Conservation (phyloP, 306 rosid genomes). For the Biancaea sappan region DNA sequence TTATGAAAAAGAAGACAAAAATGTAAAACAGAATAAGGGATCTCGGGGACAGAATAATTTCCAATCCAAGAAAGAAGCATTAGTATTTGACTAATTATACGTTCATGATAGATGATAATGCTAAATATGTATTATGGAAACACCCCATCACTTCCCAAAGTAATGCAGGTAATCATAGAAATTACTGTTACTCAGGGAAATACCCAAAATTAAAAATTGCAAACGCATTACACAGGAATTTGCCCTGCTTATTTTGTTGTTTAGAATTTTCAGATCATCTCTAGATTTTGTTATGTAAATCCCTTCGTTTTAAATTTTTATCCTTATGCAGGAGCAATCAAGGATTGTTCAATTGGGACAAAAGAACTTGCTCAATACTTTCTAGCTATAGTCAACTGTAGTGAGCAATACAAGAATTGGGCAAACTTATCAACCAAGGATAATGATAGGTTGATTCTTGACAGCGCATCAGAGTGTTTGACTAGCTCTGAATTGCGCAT, state of each 20-base stretch:
- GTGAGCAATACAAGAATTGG: slow-evolving; percentile 50
- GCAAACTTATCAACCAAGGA: slow-evolving; percentile 30
- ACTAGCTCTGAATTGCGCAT: slow-evolving; percentile 32
- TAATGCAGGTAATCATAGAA: neutral
- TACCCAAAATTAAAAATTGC: neutral
- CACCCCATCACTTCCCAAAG: neutral
- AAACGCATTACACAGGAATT: slow-evolving; percentile 5
- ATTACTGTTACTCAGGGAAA: neutral
- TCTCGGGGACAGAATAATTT: slow-evolving; percentile 7
- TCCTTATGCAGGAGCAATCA: slow-evolving; percentile 61
- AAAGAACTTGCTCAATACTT: slow-evolving; percentile 57
- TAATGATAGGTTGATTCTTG: slow-evolving; percentile 14
- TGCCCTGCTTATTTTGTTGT: slow-evolving; percentile 10
- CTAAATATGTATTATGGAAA: neutral
- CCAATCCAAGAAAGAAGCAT: neutral
- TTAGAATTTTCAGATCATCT: slow-evolving; percentile 19
- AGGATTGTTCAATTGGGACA: slow-evolving; percentile 49
- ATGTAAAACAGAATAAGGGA: neutral
- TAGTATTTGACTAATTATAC: neutral
- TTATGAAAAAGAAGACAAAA: neutral
- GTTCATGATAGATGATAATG: neutral
- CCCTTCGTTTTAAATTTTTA: slow-evolving; percentile 19
- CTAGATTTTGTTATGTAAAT: neutral
- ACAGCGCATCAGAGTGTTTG: slow-evolving; percentile 21
- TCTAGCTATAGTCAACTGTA: slow-evolving; percentile 45